These are phyloP conservation scores for Blepharisma undulans DNA, from an alignment of 169 alveolate species.

Conservation along the genomic window DNA sequence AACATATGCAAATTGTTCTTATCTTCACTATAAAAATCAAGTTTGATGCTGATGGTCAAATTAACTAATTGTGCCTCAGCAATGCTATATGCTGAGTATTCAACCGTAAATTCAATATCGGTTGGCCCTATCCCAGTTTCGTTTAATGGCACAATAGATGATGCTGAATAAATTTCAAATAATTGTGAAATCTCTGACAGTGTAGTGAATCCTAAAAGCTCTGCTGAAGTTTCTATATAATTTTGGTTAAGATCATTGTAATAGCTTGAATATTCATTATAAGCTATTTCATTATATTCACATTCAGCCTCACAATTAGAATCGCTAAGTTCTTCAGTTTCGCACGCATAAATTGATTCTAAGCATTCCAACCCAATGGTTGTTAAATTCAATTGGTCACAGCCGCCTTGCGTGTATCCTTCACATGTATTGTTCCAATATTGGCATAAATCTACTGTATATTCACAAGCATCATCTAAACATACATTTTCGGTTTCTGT, in stretches of 20 bases:
- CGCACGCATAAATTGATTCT: neutral
- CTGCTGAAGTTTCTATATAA: neutral
- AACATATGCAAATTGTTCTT: neutral
- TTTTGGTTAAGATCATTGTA: neutral
- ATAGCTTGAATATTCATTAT: neutral
- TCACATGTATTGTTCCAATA: neutral
- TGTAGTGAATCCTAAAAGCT: neutral
- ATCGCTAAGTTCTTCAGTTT: neutral
- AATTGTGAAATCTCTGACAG: neutral
- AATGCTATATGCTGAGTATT: neutral
- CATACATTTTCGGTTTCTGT: neutral
- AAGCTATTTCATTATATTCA: neutral
- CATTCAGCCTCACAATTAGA: neutral
- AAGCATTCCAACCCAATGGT: neutral
- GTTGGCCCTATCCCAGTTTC: neutral
- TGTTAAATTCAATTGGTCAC: neutral
- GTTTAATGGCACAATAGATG: neutral
- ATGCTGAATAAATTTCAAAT: neutral
- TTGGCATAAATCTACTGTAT: neutral
- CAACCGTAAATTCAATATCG: neutral
- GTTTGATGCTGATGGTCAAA: neutral
- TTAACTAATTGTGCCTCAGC: neutral
- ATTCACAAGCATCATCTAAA: neutral
- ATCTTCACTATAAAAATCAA: neutral
- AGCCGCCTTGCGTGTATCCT: neutral